These are phyloP conservation scores for Crithidia fasciculata DNA, from an alignment of 208 protist genomes.

Conservation along the genomic window DNA sequence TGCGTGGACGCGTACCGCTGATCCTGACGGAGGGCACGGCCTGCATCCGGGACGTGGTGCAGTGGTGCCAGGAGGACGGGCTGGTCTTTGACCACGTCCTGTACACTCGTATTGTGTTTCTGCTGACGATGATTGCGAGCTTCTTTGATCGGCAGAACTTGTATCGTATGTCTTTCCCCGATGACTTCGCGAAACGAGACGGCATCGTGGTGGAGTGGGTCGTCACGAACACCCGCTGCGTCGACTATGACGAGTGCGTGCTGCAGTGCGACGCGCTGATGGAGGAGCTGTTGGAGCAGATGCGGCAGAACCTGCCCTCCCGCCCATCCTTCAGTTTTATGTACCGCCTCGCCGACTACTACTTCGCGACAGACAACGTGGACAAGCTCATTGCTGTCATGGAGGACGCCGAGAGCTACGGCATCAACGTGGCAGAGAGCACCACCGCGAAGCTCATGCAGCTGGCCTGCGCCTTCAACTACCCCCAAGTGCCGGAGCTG, in stretches of 20 bases:
- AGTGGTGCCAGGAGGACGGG: constrained; percentile 80
- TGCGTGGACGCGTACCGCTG: constrained; percentile 62
- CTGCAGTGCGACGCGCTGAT: constrained; percentile 86
- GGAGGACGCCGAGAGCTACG: constrained; percentile 83
- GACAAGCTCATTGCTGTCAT: constrained; percentile 91
- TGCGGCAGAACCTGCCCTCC: constrained; percentile 73
- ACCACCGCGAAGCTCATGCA: constrained; percentile 92
- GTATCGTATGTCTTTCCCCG: constrained; percentile 77
- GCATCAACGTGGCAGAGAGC: constrained; percentile 82
- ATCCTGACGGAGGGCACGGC: constrained; percentile 74
- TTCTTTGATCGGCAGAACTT: constrained; percentile 92
- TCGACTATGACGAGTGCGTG: constrained; percentile 88
- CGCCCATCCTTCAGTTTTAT: constrained; percentile 84
- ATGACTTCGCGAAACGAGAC: constrained; percentile 82
- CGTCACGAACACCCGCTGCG: constrained; percentile 60
- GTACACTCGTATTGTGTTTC: constrained; percentile 85
- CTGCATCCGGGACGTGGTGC: constrained; percentile 74
- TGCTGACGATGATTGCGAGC: constrained; percentile 90
- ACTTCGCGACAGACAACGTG: constrained; percentile 91
- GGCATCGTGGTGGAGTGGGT: constrained; percentile 91
- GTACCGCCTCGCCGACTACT: constrained; percentile 91
- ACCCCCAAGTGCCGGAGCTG: constrained; percentile 77
- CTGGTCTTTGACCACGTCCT: constrained; percentile 90
- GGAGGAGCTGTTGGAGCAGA: constrained; percentile 83
- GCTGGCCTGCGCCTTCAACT: constrained; percentile 87